A percentile compares a stretch with the other conserved stretches of the same genome.
These are phyloP conservation scores for Fusarium coffeatum DNA, from an alignment of 2,329 filamentous ascomycete species.

Conservation along the genomic window DNA sequence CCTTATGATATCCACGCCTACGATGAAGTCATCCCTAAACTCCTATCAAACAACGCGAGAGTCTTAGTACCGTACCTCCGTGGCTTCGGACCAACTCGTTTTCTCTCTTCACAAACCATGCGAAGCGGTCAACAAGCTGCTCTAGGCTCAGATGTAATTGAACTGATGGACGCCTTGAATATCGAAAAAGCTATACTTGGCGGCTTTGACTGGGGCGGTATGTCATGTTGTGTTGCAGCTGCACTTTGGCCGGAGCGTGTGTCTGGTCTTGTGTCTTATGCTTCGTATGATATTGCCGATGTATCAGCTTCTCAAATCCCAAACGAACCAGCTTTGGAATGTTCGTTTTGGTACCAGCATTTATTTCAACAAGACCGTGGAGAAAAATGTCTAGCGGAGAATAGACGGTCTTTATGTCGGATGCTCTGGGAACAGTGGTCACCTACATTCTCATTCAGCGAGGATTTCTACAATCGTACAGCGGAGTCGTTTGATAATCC, in stretches of 20 bases:
- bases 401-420: constrained; percentile 1
- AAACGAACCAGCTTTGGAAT: constrained; percentile 1
- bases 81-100: neutral
- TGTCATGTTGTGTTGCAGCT: constrained; percentile 12
- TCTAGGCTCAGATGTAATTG: constrained; percentile 5
- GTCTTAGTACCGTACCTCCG: constrained; percentile 10
- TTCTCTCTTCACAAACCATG: constrained; percentile 1
- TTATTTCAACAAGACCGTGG: constrained; percentile 19
- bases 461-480: constrained; percentile 1
- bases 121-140: constrained; percentile 17
- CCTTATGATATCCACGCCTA: constrained; percentile 17
- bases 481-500: constrained; percentile 10
- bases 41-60: neutral
- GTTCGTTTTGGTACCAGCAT: constrained; percentile 15
- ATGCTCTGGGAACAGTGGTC: constrained; percentile 24
- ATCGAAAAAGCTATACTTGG: neutral
- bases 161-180: constrained; percentile 8
- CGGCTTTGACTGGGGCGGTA: constrained; percentile 11
- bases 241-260: constrained; percentile 11
- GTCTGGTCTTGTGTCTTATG: constrained; percentile 9
- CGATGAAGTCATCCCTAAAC: neutral
- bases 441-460: constrained; percentile 6
- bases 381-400: neutral
- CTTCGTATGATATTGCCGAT: constrained; percentile 8
- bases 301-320: neutral